Evolutionary conservation across 2,329 filamentous ascomycete genomes (phyloP), one percentile per base, ranked within the genome.

Genomic region (Blastomyces parvus): DNA sequence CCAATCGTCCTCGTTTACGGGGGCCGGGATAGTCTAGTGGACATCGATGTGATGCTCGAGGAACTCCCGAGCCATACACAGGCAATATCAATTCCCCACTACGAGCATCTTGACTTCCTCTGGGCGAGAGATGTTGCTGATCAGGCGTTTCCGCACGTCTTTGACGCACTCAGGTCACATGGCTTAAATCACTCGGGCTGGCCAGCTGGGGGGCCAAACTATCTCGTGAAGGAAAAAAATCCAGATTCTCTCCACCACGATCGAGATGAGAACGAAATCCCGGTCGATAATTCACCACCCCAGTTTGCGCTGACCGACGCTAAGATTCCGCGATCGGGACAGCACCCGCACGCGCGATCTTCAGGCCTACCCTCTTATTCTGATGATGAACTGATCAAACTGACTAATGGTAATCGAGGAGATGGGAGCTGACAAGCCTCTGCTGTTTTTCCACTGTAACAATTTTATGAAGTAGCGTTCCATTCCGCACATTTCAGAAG

Each of bases 31-130:
- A 96, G 91, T 60, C 79, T 99, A 36, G 91, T 99, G 2, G 92
- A 97, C 72, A 97, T 99, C 74, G 84, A 89, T 42, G 84, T 92
- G 64, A 97, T 97, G 93, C 80, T 96, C 62, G 88, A 86, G 72
- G 91, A 96, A 74, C 81, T 99, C 14, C 94, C 94, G 0, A 81
- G 82, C 27, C 89, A 90, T 73, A 97, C 94, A 0, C 83, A 93
- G 2, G 91, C 91, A 1, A 94, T 87, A 46, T 88, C 93, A 71
- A 89, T 99, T 52, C 86, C 88, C 0, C 91, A 96, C 73, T 99
- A 96, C 74, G 94, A 99, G 75, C 94, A 99, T 75, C 84, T 99
- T 30, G 94, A 99, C 74, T 96, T 99, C 70, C 81, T 99, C 0
- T 99, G 94, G 94, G 94, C 90, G 0, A 82, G 85, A 46, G 91